These are phyloP conservation scores for Solanum neorickii DNA, from an alignment of 257 asterid species.

Conservation along the genomic window DNA sequence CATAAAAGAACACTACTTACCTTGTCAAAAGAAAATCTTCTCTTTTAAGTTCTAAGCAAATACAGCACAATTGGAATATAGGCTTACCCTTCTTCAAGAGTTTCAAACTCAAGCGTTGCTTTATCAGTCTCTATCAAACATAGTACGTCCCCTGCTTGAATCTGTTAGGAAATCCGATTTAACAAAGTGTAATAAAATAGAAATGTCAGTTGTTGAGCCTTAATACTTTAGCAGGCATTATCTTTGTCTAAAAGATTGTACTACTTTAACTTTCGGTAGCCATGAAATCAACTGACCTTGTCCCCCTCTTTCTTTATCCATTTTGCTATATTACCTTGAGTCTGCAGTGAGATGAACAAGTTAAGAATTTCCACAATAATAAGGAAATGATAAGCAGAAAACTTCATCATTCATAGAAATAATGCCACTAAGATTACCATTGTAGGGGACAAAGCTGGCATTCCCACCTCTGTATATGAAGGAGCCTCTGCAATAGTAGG, in stretches of 20 bases:
- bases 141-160: conserved; percentile 85
- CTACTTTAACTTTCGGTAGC: not conserved
- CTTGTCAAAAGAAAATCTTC: not conserved
- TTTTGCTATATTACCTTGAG: conserved; percentile 88
- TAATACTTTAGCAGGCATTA: not conserved
- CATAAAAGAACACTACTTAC: not conserved
- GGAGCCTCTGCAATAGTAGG: conserved; percentile 52
- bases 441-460: conserved; percentile 99
- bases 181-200: not conserved
- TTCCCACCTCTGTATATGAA: conserved; percentile 54
- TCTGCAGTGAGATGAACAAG: conserved; percentile 39
- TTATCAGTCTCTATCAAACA: conserved; percentile 98
- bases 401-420: not conserved
- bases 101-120: conserved; percentile 93
- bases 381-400: not conserved
- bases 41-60: not conserved
- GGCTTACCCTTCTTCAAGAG: conserved; percentile 91
- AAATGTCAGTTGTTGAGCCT: not conserved
- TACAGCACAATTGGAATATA: conserved; percentile 9
- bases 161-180: conserved; percentile 39
- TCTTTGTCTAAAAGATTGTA: not conserved
- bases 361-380: not conserved
- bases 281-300: conserved; percentile 52
- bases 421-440: conserved; percentile 48
- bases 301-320: conserved; percentile 96